Base-by-base conservation (phyloP, 805 yeast species). In the Suhomyces pyralidae region DNA sequence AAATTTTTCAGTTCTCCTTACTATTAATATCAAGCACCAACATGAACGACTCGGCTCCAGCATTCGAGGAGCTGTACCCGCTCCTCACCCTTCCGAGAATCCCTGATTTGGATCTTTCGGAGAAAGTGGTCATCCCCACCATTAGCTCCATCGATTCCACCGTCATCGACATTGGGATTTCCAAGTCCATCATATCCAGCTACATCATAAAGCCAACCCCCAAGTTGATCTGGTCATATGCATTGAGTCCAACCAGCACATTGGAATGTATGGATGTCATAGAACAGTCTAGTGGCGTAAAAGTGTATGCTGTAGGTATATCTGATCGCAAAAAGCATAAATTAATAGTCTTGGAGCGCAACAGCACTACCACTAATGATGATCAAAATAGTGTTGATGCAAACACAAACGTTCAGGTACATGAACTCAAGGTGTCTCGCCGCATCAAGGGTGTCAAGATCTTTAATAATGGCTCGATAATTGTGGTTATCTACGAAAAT, bases 151-250 rank as follows among this genome's bases (percentile, higher is more conserved):
- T 61, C 30, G 69, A 69, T 17, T 61, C 73, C 5, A 62, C 69
- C 44, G 60, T 62, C 36, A 69, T 81, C 53, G 83, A 81, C 59
- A 58, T 81, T 46, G 84, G 81, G n/a, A 73, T 81, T 45, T 76
- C 81, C 52, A 82, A 81, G 48, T 81, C 84, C 38, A 76, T 74
- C 57, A 69, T 81, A 40, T 79, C 82, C 28, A 73, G 80, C 36
- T 80, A 76, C 59, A 68, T 81, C 34, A 74, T 80, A 49, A 78
- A 73, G 58, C 86, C 86, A 15, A 73, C 83, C 12, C 86, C 86
- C n/a, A 80, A 77, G 54, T 66, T 81, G 63, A 67, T 76, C 40
- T 81, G 85, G 85, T 78, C 84, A 3, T 71, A 74, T 59, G 78
- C 85, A 19, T 68, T 81, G 46, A 72, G 81, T 17, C 85, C 85